Percentiles rank a stretch among this genome's conserved stretches.
These are phyloP conservation scores for Komagataea norvegica DNA, from an alignment of 1,139 yeast species.

Conservation along the genomic window DNA sequence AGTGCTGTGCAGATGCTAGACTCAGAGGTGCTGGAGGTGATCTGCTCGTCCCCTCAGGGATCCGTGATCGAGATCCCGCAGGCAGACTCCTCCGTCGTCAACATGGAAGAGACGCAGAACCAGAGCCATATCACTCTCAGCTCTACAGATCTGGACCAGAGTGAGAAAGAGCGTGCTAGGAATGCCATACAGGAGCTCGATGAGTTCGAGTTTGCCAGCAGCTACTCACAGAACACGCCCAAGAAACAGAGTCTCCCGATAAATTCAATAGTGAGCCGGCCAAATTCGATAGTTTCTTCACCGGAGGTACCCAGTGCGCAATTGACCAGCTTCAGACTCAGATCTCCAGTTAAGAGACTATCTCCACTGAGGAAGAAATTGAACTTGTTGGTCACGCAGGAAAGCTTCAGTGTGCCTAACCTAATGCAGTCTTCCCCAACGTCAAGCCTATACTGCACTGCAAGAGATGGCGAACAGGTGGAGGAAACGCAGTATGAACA, in stretches of 20 bases:
- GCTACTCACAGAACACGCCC: too few relatives aligned
- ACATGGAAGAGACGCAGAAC: constrained; percentile 10
- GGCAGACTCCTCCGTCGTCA: constrained; percentile 10
- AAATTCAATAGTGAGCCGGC: too few relatives aligned
- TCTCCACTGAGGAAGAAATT: constrained; percentile 14
- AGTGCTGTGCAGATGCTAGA: not conserved
- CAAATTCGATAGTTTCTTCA: constrained; percentile 6
- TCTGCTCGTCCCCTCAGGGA: constrained; percentile 19
- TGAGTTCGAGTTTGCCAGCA: too few relatives aligned
- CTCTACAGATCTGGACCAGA: constrained; percentile 1
- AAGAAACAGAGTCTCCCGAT: too few relatives aligned
- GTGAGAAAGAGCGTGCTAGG: too few relatives aligned
- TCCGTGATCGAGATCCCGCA: constrained; percentile 17
- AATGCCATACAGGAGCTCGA: too few relatives aligned
- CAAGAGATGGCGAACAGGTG: constrained; percentile 12
- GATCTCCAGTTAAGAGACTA: constrained; percentile 9
- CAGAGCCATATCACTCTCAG: constrained; percentile 9
- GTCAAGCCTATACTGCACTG: constrained; percentile 22
- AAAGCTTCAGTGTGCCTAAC: constrained; percentile 19
- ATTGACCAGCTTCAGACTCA: constrained; percentile 21
- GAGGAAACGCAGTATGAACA: constrained; percentile 11
- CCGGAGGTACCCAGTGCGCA: constrained; percentile 22
- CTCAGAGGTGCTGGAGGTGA: constrained; percentile 9
- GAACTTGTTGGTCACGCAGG: constrained; percentile 13
- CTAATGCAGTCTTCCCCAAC: constrained; percentile 13